phyloP scores from a whole-genome alignment of 257 asterid genomes.

The Capsicum rhomboideum region DNA sequence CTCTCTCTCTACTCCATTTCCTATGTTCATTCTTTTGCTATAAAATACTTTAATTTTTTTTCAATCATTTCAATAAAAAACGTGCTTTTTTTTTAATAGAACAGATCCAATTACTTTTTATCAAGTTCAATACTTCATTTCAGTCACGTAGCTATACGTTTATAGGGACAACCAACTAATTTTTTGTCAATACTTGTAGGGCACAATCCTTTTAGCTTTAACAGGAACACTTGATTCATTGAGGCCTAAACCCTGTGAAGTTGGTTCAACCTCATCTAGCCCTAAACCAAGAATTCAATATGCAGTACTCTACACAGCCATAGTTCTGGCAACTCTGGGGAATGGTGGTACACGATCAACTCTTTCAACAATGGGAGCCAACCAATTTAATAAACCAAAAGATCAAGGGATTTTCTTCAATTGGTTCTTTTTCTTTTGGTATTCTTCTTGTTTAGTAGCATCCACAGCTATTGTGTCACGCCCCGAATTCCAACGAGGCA shows the following conservation, averaged over 20 bases:
- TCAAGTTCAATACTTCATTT: too few species aligned
- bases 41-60: too few species aligned
- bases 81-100: too few species aligned
- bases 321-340: conserved; percentile 22
- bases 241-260: conserved; percentile 23
- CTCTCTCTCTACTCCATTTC: neutral
- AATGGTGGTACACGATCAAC: conserved; percentile 31
- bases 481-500: too few species aligned
- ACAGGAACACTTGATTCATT: conserved; percentile 21
- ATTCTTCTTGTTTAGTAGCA: conserved; percentile 8
- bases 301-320: conserved; percentile 17
- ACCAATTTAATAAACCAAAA: conserved; percentile 20
- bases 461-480: conserved; percentile 30
- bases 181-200: conserved; percentile 10
- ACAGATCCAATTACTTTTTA: too few species aligned
- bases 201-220: conserved; percentile 24
- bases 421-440: conserved; percentile 30
- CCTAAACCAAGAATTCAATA: conserved; percentile 23
- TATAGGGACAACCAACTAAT: neutral
- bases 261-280: conserved; percentile 8
- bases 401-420: conserved; percentile 28
- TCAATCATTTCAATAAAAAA: neutral
- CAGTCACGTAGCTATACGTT: neutral
- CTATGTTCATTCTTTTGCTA: neutral
- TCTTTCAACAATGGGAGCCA: conserved; percentile 40